Conservation (phyloP, 768 basidiomycete genomes). For the Mycena amicta region DNA sequence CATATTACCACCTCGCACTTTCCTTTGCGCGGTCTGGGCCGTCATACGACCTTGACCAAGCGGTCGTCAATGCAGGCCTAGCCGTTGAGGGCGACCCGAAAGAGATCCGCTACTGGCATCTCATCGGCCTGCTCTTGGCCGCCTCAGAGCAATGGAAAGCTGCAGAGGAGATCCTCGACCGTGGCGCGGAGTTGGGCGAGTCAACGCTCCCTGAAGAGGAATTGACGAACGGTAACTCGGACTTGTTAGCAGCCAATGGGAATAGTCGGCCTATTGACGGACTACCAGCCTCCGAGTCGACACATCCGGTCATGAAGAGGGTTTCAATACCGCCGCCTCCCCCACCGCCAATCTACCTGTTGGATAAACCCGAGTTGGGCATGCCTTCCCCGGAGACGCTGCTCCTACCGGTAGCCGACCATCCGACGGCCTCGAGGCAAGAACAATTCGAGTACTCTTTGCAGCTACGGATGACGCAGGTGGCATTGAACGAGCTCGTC, state of each 20-base stretch:
- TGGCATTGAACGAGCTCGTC: conserved; percentile 76
- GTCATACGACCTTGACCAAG: conserved; percentile 64
- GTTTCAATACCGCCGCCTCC: conserved; percentile 9
- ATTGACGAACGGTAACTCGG: conserved; percentile 4
- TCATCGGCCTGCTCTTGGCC: conserved; percentile 81
- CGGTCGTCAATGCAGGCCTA: conserved; percentile 64
- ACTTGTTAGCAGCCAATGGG: conserved; percentile 17
- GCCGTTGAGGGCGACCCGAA: conserved; percentile 72
- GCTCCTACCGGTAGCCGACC: conserved; percentile 48
- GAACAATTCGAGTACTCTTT: conserved; percentile 78
- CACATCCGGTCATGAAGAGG: conserved; percentile 12
- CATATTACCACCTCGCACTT: conserved; percentile 81
- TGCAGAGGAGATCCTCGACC: conserved; percentile 74
- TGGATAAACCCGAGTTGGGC: conserved; percentile 23
- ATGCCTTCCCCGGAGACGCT: conserved; percentile 47
- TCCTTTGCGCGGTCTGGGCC: conserved; percentile 68
- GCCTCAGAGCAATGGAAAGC: conserved; percentile 79
- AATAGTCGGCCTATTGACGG: conserved; percentile 23
- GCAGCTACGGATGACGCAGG: conserved; percentile 85
- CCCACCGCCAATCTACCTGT: conserved; percentile 15
- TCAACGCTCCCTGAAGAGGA: conserved; percentile 36
- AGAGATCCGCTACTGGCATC: conserved; percentile 84
- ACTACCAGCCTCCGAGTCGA: conserved; percentile 5
- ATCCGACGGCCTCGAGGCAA: conserved; percentile 50
- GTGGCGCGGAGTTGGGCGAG: conserved; percentile 67